phyloP scores from a whole-genome alignment of 2,329 filamentous ascomycete species.

The Exophiala viscosa region DNA sequence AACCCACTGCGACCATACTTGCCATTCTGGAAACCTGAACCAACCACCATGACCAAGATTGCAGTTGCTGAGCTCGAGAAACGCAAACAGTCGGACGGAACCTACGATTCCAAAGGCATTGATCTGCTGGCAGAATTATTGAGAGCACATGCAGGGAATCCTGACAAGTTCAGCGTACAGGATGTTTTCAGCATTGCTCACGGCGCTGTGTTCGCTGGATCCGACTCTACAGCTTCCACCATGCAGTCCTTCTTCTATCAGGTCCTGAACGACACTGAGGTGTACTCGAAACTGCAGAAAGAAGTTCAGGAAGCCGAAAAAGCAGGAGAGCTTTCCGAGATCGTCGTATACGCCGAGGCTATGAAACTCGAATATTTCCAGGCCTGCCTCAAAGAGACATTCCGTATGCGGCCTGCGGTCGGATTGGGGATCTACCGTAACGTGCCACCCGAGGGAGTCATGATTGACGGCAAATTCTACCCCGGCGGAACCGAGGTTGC shows the following conservation, averaged over 20 bases:
- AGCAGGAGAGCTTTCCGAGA: conserved; percentile 19
- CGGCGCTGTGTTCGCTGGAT: conserved; percentile 52
- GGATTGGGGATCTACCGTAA: conserved; percentile 30
- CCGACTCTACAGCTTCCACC: conserved; percentile 58
- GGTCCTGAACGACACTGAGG: conserved; percentile 43
- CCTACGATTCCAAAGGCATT: conserved; percentile 18
- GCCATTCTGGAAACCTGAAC: conserved; percentile 41
- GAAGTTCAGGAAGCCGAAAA: conserved; percentile 29
- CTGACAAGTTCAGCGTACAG: conserved; percentile 47
- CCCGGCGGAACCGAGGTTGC: conserved; percentile 23
- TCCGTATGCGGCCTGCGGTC: conserved; percentile 28
- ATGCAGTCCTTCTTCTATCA: conserved; percentile 58
- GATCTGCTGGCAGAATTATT: conserved; percentile 53
- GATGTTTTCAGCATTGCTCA: conserved; percentile 58
- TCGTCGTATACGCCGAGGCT: conserved; percentile 26
- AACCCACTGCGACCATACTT: conserved; percentile 49
- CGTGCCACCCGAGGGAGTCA: conserved; percentile 27
- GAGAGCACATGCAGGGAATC: conserved; percentile 51
- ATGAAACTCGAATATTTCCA: conserved; percentile 25
- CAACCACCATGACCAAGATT: conserved; percentile 37
- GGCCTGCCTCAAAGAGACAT: conserved; percentile 27
- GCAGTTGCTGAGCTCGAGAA: conserved; percentile 24
- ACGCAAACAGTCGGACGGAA: conserved; percentile 33
- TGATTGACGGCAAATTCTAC: conserved; percentile 23
- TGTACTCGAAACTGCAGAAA: conserved; percentile 41